Evolutionary conservation across 306 rosid species (phyloP).

Genomic region (Purshia tridentata): DNA sequence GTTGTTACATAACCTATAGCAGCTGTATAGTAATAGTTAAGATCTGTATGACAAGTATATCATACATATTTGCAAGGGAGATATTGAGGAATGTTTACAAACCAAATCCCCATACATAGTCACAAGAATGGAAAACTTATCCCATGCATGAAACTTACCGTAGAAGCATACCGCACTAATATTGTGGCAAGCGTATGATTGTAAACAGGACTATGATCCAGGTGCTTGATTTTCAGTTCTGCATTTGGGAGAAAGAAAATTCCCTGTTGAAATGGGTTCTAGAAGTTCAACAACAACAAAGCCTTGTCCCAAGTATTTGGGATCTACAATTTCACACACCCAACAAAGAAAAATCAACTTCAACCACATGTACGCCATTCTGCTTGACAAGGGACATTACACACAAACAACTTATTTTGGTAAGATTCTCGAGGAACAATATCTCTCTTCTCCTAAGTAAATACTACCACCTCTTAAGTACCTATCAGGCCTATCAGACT

Average conservation of each 20-base stretch:
- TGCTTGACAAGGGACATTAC: background rate
- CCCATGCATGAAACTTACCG: conserved; percentile 45
- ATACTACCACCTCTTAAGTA: background rate
- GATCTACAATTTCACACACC: background rate
- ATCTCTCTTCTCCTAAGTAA: background rate
- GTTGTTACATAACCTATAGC: background rate
- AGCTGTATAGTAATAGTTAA: background rate
- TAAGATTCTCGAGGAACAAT: background rate
- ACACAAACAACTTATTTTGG: background rate
- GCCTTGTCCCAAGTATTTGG: background rate
- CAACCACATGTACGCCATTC: background rate
- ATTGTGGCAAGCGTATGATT: conserved; percentile 78
- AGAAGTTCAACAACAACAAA: background rate
- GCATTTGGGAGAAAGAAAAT: conserved; percentile 27
- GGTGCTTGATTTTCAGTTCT: conserved; percentile 46
- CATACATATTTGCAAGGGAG: background rate
- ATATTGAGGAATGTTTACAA: background rate
- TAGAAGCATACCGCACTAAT: conserved; percentile 82
- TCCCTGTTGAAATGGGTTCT: conserved; percentile 1
- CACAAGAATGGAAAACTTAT: background rate
- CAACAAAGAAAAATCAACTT: background rate
- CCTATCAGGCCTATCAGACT: background rate
- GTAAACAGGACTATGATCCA: conserved; percentile 27
- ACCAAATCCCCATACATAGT: background rate
- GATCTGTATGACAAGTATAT: background rate